Conservation (phyloP, 2,329 filamentous ascomycete species). For the Monosporascus sp. region DNA sequence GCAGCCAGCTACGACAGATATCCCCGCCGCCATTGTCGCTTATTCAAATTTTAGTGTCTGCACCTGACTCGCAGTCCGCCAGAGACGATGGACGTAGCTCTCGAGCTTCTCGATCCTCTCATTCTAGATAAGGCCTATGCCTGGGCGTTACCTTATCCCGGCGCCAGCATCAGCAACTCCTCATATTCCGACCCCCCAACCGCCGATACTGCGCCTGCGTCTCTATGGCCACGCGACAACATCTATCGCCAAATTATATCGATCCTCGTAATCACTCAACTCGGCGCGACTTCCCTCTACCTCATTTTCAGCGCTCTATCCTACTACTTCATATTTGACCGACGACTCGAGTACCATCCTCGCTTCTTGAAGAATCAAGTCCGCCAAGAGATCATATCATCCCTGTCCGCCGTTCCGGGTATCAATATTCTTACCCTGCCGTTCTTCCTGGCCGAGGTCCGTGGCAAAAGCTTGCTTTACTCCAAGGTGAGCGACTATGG, state of each 20-base stretch:
- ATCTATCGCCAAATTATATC: slow-evolving; percentile 34
- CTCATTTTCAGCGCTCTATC: slow-evolving; percentile 65
- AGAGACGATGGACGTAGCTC: slow-evolving; percentile 31
- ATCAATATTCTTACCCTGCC: slow-evolving; percentile 41
- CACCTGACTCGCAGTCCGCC: no score
- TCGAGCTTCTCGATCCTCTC: slow-evolving; percentile 37
- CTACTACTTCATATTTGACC: slow-evolving; percentile 61
- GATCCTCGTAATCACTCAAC: slow-evolving; percentile 32
- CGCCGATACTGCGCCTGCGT: no score
- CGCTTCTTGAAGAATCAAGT: slow-evolving; percentile 44
- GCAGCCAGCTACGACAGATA: no score
- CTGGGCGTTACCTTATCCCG: slow-evolving; percentile 5
- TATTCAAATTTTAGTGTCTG: no score
- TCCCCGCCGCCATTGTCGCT: no score
- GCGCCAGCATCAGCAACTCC: no score
- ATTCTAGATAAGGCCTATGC: slow-evolving; percentile 36
- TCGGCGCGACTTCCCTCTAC: slow-evolving; percentile 43
- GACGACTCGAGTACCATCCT: slow-evolving; percentile 40
- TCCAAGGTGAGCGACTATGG: slow-evolving; percentile 32
- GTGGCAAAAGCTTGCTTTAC: slow-evolving; percentile 40
- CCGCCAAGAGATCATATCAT: slow-evolving; percentile 37
- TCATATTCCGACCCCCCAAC: no score
- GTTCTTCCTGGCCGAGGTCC: slow-evolving; percentile 42
- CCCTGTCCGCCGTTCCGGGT: slow-evolving; percentile 36
- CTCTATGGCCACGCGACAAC: slow-evolving; percentile 33